phyloP scores from a whole-genome alignment of 805 yeast genomes.

The Blastobotrys chiropterorum region DNA sequence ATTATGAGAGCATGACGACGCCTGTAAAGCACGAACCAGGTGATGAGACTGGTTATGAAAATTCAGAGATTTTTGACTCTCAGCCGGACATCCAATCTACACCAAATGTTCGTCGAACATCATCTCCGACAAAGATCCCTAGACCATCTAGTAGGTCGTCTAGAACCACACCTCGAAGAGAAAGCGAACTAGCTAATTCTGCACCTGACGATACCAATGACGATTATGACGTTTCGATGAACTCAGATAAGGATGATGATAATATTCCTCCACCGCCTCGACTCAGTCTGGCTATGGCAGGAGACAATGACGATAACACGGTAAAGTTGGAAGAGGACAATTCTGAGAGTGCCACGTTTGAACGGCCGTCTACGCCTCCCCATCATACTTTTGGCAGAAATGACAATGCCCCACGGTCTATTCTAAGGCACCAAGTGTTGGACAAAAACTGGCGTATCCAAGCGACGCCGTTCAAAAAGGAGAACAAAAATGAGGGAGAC shows the following conservation, averaged over 20 bases:
- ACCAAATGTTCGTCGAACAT: conserved; percentile 3
- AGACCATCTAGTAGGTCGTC: conserved; percentile 6
- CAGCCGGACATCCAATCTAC: conserved; percentile 6
- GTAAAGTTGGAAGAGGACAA: conserved; percentile 1
- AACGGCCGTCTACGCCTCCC: neutral
- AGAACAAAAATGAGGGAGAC: neutral
- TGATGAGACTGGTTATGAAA: neutral
- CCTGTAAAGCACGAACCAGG: neutral
- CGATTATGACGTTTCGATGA: conserved; percentile 4
- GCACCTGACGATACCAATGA: neutral
- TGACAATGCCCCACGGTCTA: conserved; percentile 4
- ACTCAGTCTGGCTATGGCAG: neutral
- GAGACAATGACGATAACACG: neutral
- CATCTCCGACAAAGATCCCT: conserved; percentile 6
- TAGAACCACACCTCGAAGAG: conserved; percentile 5
- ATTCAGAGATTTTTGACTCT: neutral
- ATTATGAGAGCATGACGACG: neutral
- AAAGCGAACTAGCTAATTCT: neutral
- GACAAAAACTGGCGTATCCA: conserved; percentile 32
- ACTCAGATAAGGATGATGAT: conserved; percentile 3
- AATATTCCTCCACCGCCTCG: neutral
- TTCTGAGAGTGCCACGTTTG: neutral
- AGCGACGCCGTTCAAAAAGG: conserved; percentile 25
- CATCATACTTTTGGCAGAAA: neutral
- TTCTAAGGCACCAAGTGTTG: conserved; percentile 29